Base-by-base conservation (phyloP, 768 basidiomycete genomes). In the Russula sp. region DNA sequence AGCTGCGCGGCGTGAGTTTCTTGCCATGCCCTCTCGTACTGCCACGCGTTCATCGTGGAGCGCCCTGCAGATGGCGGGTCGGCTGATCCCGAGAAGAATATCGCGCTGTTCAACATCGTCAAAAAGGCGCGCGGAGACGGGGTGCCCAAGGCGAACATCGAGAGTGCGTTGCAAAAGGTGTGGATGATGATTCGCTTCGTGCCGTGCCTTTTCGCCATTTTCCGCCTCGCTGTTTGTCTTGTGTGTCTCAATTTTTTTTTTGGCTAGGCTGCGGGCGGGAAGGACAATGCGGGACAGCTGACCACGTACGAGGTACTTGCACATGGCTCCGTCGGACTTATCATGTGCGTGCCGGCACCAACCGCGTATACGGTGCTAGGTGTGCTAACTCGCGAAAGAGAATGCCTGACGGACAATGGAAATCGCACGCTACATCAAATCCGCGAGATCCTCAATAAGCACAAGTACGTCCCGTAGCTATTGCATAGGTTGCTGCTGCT, bases 131-230 rank as follows among this genome's bases (percentile, higher is more conserved):
- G 58, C 11, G 58, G 57, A 20, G 60, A 62, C 13, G 64, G 64
- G 6, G 66, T 67, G 29, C 66, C 66, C 5, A 67, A 65, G 45
- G 25, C 58, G 45, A 67, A 61, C 45, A 67, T 67, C 41, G 64
- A 67, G 55, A 56, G 51, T 8, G 66, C 66, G 3, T 52, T 67
- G 42, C 56, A 61, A 16, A 67, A 67, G 58, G 66, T 67, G 42
- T 10, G 56, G 22, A 25, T 48, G 10, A 39, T 39, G 5, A 29
- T 2, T n/a, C n/a, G n/a, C 11, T 29, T 43, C 18, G 5, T 18
- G 7, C 9, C 8, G 6, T 7, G 18, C 6, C 18, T 29, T 3
- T 29, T 3, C 42, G 7, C 22, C 22, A 10, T 11, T 25, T 5
- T 7, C 13, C 25, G 32, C 41, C 13, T 29, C 41, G 10, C 32